Base-by-base conservation (phyloP, 768 basidiomycete genomes). In the Mrakia blollopis region DNA sequence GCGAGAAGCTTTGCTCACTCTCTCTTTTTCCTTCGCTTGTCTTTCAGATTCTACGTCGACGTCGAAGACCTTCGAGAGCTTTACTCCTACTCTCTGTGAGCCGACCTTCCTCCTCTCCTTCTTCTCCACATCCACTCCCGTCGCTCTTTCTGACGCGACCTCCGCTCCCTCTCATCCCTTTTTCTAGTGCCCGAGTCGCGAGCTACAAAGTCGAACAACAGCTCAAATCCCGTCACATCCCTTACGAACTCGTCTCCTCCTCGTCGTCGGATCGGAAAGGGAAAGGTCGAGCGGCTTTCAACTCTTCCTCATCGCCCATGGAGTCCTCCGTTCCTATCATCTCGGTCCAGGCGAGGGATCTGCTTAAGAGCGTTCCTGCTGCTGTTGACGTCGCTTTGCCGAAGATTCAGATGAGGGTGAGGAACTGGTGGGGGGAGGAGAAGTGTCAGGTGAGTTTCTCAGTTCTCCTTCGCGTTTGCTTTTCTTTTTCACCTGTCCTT, bases 321-420 rank as follows among this genome's bases (percentile, higher is more conserved):
- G 67, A 67, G 9, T 35, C 67, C 13, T 69, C 91, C 23, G 89
- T 96, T 11, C 94, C 94, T 0, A 91, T 89, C 1, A 86, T 96
- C 3, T 92, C 91, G 78, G 92, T 96, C 16, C 88, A 91, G 80
- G 91, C 93, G 0, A 86, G 88, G 25, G 89, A 93, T 80, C 91
- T 95, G 65, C 86, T 94, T 30, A 90, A 90, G 0, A 91, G 91
- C 10, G 91, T 90, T 3, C 91, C 75, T 1, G 50, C 92, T 5
- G 93, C 93, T 6, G 91, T 90, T 30, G 93, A 95, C 81, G 93
- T 93, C 6, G 93, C 93, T 7, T 92, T 94, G 92, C 90, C 92
- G 10, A 93, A 92, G 81, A 93, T 95, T 72, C 90, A 91, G 54
- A 91, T 95, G 70, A 91, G 93, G 79, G 91, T 93, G 11, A 86